These are phyloP conservation scores for Trichosporon inkin DNA, from an alignment of 1,284 basidiomycete species.

Conservation along the genomic window DNA sequence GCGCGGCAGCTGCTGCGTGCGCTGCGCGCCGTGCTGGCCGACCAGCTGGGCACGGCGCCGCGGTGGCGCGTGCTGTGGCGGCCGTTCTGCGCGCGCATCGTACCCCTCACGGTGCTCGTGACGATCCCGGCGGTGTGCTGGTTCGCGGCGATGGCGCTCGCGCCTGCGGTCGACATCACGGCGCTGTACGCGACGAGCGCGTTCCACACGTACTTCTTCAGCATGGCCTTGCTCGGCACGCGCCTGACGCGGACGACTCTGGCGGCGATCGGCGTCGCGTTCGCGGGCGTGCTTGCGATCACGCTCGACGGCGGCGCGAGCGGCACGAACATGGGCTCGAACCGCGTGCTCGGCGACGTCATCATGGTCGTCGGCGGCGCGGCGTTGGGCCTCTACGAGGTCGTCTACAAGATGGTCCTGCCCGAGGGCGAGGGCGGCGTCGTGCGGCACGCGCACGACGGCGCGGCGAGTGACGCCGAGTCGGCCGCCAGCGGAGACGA, in stretches of 20 bases:
- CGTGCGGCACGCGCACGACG: slow-evolving; percentile 1
- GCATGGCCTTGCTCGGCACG: slow-evolving; percentile 41
- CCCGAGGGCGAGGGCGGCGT: slow-evolving; percentile 45
- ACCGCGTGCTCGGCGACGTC: slow-evolving; percentile 42
- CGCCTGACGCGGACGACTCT: slow-evolving; percentile 40
- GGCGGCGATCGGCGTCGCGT: slow-evolving; percentile 44
- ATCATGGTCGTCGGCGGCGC: slow-evolving; percentile 49
- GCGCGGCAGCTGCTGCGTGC: slow-evolving; percentile 15
- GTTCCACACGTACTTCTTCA: slow-evolving; percentile 46
- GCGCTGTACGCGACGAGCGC: slow-evolving; percentile 43
- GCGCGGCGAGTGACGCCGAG: not conserved
- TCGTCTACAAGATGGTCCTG: slow-evolving; percentile 49
- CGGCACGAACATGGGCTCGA: slow-evolving; percentile 13
- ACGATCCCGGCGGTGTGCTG: slow-evolving; percentile 39
- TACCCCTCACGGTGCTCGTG: slow-evolving; percentile 37
- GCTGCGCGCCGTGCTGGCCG: slow-evolving; percentile 20
- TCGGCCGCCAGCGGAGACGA: slow-evolving; percentile 12
- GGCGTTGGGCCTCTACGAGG: slow-evolving; percentile 49
- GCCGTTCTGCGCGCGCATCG: slow-evolving; percentile 28
- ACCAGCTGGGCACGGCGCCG: slow-evolving; percentile 22
- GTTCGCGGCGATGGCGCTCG: slow-evolving; percentile 42
- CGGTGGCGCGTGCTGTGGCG: slow-evolving; percentile 30
- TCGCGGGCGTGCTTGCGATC: slow-evolving; percentile 45
- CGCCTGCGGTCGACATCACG: slow-evolving; percentile 43
- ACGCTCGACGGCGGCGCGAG: slow-evolving; percentile 30